These are phyloP conservation scores for Aureobasidium sp. DNA, from an alignment of 2,329 filamentous ascomycete species.

Conservation along the genomic window DNA sequence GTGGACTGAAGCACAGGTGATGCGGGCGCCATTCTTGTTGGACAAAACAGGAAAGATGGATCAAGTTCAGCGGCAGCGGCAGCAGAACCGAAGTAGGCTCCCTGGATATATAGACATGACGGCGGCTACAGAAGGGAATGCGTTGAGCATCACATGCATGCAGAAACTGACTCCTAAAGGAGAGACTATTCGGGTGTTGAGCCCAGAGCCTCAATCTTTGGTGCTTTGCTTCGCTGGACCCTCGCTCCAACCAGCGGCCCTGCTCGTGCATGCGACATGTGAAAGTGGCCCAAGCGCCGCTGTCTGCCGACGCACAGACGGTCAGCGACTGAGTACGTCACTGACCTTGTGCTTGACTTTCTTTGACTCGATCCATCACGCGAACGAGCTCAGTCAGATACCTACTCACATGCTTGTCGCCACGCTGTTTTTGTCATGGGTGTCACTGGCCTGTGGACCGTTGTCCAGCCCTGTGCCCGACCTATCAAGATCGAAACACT, in stretches of 20 bases:
- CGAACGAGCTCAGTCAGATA: background rate
- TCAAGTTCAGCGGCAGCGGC: background rate
- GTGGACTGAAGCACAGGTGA: background rate
- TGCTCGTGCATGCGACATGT: background rate
- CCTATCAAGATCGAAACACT: slow-evolving; percentile 94
- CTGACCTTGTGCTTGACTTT: background rate
- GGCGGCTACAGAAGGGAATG: slow-evolving; percentile 6
- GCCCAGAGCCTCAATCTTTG: background rate
- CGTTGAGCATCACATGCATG: slow-evolving; percentile 11
- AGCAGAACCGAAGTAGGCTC: background rate
- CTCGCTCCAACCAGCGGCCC: background rate
- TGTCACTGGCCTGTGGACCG: slow-evolving; percentile 96
- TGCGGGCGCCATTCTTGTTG: slow-evolving; percentile 3
- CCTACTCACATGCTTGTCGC: slow-evolving; percentile 1
- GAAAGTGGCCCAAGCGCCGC: background rate
- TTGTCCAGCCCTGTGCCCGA: slow-evolving; percentile 87
- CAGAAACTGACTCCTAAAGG: background rate
- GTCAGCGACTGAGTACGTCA: background rate
- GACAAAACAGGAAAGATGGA: background rate
- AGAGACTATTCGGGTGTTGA: background rate
- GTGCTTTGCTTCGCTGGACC: background rate
- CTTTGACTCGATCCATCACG: background rate
- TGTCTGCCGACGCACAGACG: background rate
- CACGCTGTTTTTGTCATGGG: slow-evolving; percentile 54
- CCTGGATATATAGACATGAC: background rate